Base-by-base conservation (phyloP, 139 green algal genomes). In the Chlorella sp. region DNA sequence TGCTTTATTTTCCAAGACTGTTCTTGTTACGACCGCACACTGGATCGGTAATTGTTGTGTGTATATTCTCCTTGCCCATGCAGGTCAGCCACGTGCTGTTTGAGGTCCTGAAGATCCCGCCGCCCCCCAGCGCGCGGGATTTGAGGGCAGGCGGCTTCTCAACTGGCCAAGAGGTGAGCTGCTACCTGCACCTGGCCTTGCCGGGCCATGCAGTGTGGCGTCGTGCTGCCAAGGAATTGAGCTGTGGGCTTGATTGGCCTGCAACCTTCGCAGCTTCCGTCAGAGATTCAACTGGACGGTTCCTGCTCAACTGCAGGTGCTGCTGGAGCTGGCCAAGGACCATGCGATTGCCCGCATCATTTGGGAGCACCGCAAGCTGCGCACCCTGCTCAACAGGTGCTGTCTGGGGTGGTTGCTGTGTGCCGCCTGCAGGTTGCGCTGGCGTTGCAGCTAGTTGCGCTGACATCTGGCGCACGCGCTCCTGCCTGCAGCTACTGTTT, bases 281-380 rank as follows among this genome's bases (percentile, higher is more conserved):
- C n/a, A n/a, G n/a, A n/a, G n/a, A 51, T 51, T 16, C 44, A 51
- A 51, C n/a, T 20, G 28, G 65, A 15, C 68, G 32, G 13, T 44
- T 6, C 44, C 28, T 17, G 15, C 39, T 6, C 25, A 0, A 36
- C n/a, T 55, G 11, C 80, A 93, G 84, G 89, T 93, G 7, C 82
- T 96, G 30, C 76, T 95, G 85, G 91, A 94, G 86, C 73, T 96
- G 83, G 20, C 63, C 51, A 60, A 60, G 21, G 64, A 87, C 64
- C 89, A 95, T 64, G 39, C 81, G 11, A 57, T 96, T 51, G 80
- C 91, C 3, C 65, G 51, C 7, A 64, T 93, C 76, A 92, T 98
- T 39, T 74, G 92, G 74, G 91, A 96, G 84, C 87, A 94, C 87
- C 86, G 95, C 71, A 94, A 84, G 57, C 79, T 96, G 1, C 69